phyloP scores from a whole-genome alignment of 441 rosid genomes.

The Pelargonium citronellum region DNA sequence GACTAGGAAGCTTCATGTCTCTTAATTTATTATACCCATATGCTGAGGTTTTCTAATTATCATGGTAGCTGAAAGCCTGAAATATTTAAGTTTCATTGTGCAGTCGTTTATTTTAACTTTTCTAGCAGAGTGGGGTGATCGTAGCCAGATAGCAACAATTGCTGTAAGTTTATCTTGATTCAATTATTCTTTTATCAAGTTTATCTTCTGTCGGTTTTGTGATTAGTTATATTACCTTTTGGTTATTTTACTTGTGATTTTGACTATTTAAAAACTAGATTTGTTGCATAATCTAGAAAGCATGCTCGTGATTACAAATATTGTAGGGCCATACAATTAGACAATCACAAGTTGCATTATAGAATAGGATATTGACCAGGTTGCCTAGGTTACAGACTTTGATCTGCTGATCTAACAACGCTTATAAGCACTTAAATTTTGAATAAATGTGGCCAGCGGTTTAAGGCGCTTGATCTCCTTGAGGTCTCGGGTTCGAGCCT shows the following conservation, averaged over 20 bases:
- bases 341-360: background rate
- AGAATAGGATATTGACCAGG: no score
- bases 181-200: background rate
- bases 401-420: no score
- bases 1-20: background rate
- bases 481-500: no score
- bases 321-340: background rate
- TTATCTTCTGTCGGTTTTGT: background rate
- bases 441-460: no score
- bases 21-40: background rate
- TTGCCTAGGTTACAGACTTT: no score
- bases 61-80: conserved; percentile 4
- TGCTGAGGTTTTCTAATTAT: background rate
- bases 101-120: conserved; percentile 93
- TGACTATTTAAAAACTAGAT: background rate
- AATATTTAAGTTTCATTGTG: conserved; percentile 18
- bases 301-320: background rate
- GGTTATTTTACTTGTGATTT: background rate
- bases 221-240: background rate
- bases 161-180: conserved; percentile 48
- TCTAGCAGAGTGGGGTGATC: conserved; percentile 99
- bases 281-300: background rate
- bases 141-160: conserved; percentile 98
- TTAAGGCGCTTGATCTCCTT: no score
- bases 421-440: background rate